Evolutionary conservation across 371 early-diverging fungal species (phyloP).

Genomic region (Lichtheimia hyalospora): DNA sequence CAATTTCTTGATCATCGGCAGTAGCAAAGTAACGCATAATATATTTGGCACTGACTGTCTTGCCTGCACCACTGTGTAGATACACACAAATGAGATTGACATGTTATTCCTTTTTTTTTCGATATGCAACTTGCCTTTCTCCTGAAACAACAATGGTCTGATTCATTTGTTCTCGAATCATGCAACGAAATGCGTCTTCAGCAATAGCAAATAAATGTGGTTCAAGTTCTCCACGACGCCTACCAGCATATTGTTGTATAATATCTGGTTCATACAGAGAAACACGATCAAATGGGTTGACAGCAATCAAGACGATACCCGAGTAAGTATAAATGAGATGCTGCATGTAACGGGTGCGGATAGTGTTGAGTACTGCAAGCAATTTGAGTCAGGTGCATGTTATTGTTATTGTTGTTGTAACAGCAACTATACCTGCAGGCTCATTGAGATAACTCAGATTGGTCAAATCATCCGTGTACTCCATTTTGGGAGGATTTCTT

Average conservation of each 20-base stretch:
- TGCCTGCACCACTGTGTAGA: constrained; percentile 84
- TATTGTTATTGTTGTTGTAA: not conserved
- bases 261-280: constrained; percentile 83
- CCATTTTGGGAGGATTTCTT: constrained; percentile 83
- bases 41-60: constrained; percentile 95
- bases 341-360: constrained; percentile 79
- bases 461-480: constrained; percentile 88
- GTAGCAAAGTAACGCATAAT: constrained; percentile 98
- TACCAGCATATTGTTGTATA: constrained; percentile 90
- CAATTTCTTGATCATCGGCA: constrained; percentile 69
- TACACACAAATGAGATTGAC: not conserved
- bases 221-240: constrained; percentile 91
- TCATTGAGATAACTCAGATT: constrained; percentile 88
- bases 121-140: constrained; percentile 65
- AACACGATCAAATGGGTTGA: constrained; percentile 93
- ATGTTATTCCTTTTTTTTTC: not conserved
- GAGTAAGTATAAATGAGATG: constrained; percentile 96
- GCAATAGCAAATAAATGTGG: constrained; percentile 99
- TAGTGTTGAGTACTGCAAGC: constrained; percentile 75
- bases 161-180: constrained; percentile 89
- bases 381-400: constrained; percentile 2
- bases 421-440: constrained; percentile 61
- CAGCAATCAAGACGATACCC: constrained; percentile 96
- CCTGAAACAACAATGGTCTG: constrained; percentile 99
- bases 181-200: constrained; percentile 95